Conservation (phyloP, 78 protist genomes). For the Goniomonas avonlea region DNA sequence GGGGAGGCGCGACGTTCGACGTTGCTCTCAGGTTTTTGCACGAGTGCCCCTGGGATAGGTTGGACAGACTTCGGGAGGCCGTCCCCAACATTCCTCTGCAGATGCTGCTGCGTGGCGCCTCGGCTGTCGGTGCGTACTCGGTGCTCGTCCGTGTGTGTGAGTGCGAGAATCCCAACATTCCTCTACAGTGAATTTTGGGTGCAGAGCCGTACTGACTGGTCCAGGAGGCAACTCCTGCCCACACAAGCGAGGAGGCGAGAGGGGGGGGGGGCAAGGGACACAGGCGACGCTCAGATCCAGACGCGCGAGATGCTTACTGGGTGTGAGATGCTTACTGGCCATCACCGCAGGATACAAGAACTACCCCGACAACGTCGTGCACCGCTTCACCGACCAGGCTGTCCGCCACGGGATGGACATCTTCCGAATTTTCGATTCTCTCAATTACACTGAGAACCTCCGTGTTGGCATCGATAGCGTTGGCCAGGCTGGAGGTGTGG, state of each 20-base stretch:
- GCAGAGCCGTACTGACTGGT: too few species aligned
- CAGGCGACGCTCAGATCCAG: too few species aligned
- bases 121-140: too few species aligned
- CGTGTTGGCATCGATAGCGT: conserved; percentile 68
- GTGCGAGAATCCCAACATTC: too few species aligned
- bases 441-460: conserved; percentile 71
- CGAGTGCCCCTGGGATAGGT: conserved; percentile 73
- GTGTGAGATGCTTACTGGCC: too few species aligned
- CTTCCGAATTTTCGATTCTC: conserved; percentile 84
- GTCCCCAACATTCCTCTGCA: conserved; percentile 36
- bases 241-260: too few species aligned
- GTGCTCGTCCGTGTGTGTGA: too few species aligned
- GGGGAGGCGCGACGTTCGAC: conserved; percentile 93
- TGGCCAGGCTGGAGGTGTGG: conserved; percentile 62
- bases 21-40: conserved; percentile 72
- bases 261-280: too few species aligned
- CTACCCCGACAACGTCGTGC: conserved; percentile 84
- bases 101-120: conserved; percentile 59
- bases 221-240: too few species aligned
- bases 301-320: too few species aligned
- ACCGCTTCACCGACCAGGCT: conserved; percentile 44
- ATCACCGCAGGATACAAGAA: conserved; percentile 81
- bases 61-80: conserved; percentile 49
- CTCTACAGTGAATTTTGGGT: too few species aligned
- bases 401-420: conserved; percentile 62